Base-by-base conservation (phyloP, 208 protist species). In the Trypanosoma caninum region DNA sequence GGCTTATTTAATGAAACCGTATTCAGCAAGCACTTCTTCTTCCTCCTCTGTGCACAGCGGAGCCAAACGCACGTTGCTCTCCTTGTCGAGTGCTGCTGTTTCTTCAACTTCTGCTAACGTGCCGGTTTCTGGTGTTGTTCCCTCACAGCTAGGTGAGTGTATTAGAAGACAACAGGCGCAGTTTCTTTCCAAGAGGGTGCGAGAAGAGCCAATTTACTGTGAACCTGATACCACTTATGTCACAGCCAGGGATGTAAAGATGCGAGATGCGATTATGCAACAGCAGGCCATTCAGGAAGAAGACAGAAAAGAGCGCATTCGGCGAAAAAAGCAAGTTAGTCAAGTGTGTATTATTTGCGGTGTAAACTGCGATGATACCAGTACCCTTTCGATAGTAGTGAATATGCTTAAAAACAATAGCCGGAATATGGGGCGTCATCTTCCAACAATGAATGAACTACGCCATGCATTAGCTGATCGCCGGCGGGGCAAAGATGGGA, bases 341-440 rank as follows among this genome's bases (percentile, higher is more conserved):
- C 75, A 77, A 44, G 59, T 34, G 27, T 93, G 87, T 66, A 70
- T 90, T 34, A 67, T 93, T 30, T 93, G 87, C 52, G 78, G 73
- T 0, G 63, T 93, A n/a, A 73, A 93, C 54, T 80, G 80, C 66
- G 60, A 64, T n/a, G 63, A 77, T 37, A 69, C 68, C 27, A 68
- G 73, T 34, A 66, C 31, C 31, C 68, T 89, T 55, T 60, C 61
- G n/a, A 45, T 78, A 16, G 82, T 91, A 34, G 70, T 64, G 20
- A 60, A 82, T 51, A 52, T 88, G 42, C 61, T 91, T 18, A 73
- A 69, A 47, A 73, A 68, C 28, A 91, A 65, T 58, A 69, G n/a
- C 27, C 70, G 75, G 34, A 91, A 91, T 51, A 71, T 70, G 14
- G 87, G 84, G 53, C 54, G 46, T 25, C 56, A 78, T 52, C 65